Evolutionary conservation across 1,284 basidiomycete species (phyloP), one percentile per base, ranked within the genome.

Genomic region (Exobasidium rhododendri): DNA sequence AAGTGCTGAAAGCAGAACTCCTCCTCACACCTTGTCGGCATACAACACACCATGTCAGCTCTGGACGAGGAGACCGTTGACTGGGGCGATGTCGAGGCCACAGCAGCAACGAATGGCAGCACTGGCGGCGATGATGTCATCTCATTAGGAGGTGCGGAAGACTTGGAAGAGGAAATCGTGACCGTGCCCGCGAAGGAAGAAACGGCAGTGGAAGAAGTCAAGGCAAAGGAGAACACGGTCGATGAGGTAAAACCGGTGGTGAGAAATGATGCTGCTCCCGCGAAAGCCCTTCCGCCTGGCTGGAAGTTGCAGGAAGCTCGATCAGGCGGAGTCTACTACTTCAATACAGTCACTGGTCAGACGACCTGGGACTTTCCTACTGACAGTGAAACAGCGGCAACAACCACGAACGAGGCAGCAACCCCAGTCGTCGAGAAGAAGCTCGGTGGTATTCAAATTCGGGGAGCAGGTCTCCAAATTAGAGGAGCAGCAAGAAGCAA

Each of bases 11-110:
- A n/a, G n/a, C n/a, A n/a, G n/a, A n/a, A n/a, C n/a, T n/a, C n/a
- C n/a, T n/a, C n/a, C n/a, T n/a, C n/a, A n/a, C n/a, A n/a, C n/a
- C n/a, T n/a, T n/a, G n/a, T n/a, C n/a, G n/a, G n/a, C n/a, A n/a
- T n/a, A n/a, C n/a, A n/a, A n/a, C n/a, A 40, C 35, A 40, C 35
- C 35, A 40, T 40, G 35, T 40, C 35, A 40, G 35, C 35, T 40
- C 35, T 40, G 10, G 35, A 40, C 7, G 35, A 40, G 17, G 35
- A 40, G 17, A 40, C 35, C 7, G 35, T 40, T 17, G 35, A 40
- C 17, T 40, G 35, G 35, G 35, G 17, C 17, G 35, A 40, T 17
- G 35, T 40, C 17, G 35, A 40, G 17, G 35, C 35, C 10, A 17
- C 17, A 7, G 17, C 35, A 40, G 35, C 10, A 10, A 17, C 7